Base-by-base conservation (phyloP, 176 grass and related monocot species). In the Lolium rigidum region DNA sequence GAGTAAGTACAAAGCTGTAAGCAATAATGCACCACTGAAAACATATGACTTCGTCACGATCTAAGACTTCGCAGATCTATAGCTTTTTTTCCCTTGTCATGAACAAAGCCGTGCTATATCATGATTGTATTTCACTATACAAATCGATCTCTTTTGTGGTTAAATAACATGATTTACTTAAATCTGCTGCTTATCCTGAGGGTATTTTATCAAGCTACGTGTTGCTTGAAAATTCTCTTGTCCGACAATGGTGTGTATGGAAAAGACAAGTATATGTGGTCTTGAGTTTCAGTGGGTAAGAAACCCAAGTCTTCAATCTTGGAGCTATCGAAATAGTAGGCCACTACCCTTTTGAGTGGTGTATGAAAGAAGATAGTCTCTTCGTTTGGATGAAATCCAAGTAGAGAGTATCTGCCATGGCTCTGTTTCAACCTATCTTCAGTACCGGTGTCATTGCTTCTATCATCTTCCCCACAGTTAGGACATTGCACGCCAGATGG, bases 281-380 rank as follows among this genome's bases (percentile, higher is more conserved):
- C 22, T 0, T 9, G 4, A 28, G 4, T 7, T 3, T 11, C n/a
- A 2, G 1, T 6, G 2, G 10, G 18, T 16, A 70, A 3, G 12
- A 4, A 1, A 1, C 80, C 80, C 65, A 82, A 70, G 20, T 70
- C 80, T 82, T 82, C 28, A 5, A 82, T 9, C 65, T 57, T 56
- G 6, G 4, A 46, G 54, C 9, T 59, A 44, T 83, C 41, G 3
- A 83, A 74, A 58, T 74, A 52, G 6, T 7, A 73, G 15, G 81
- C 68, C 38, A 48, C 5, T 13, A 59, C 68, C 26, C 81, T 58
- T 47, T 10, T 28, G 10, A 10, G 5, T 5, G 14, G 56, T 4
- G 41, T 13, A 54, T 61, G 20, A 38, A 82, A 26, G 50, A 58
- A 71, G 35, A 44, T 22, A 1, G 7, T 6, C 52, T 83, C 37